These are phyloP conservation scores for Russula griseocarnosa DNA, from an alignment of 768 basidiomycete species.

Conservation along the genomic window DNA sequence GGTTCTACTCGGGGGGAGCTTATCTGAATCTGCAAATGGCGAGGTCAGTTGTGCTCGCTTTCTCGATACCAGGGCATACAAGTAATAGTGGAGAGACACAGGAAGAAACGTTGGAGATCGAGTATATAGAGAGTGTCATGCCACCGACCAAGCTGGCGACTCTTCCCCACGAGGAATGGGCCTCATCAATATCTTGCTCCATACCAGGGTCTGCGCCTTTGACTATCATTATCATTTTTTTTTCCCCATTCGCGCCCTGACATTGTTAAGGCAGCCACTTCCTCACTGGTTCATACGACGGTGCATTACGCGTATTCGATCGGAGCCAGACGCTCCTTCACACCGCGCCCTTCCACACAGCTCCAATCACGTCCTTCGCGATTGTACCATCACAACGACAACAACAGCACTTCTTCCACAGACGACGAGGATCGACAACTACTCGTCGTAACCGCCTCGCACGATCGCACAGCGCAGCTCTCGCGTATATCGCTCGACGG, in stretches of 20 bases:
- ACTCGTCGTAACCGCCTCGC: constrained; percentile 65
- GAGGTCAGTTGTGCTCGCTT: constrained; percentile 47
- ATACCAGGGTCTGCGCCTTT: constrained; percentile 46
- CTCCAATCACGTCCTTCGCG: constrained; percentile 65
- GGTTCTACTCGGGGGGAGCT: constrained; percentile 65
- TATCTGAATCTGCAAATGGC: constrained; percentile 76
- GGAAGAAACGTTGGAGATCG: constrained; percentile 64
- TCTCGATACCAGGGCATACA: background rate
- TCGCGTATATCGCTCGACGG: constrained; percentile 34
- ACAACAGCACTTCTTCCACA: constrained; percentile 28
- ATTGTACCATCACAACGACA: constrained; percentile 41
- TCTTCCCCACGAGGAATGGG: constrained; percentile 91
- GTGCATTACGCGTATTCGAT: constrained; percentile 67
- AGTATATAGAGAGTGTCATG: constrained; percentile 28
- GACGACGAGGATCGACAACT: constrained; percentile 32
- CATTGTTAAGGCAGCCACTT: constrained; percentile 48
- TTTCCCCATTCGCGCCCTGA: constrained; percentile 5
- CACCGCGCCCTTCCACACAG: constrained; percentile 50
- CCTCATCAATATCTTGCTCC: constrained; percentile 70
- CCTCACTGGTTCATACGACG: constrained; percentile 79
- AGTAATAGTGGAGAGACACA: constrained; percentile 37
- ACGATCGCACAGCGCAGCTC: constrained; percentile 71
- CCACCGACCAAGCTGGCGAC: constrained; percentile 47
- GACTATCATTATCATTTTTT: background rate
- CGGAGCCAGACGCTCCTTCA: constrained; percentile 56